A percentile compares a stretch with the other conserved stretches of the same genome.
These are phyloP conservation scores for Candida michaelii DNA, from an alignment of 805 yeast species.

Conservation along the genomic window DNA sequence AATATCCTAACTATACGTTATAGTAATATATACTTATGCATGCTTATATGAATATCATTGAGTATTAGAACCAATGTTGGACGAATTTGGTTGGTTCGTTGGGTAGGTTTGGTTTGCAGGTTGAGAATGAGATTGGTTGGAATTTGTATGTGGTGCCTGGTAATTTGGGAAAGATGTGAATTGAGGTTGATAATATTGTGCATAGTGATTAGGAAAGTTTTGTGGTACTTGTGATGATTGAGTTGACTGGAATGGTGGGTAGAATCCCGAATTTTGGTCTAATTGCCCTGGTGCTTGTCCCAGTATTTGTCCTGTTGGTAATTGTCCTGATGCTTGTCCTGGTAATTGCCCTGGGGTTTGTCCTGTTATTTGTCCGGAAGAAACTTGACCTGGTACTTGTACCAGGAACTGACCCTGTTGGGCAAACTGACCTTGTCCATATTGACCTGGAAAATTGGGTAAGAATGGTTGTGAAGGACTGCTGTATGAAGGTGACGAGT, in stretches of 20 bases:
- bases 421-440: no score
- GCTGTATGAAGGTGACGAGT: not conserved
- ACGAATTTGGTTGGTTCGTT: no score
- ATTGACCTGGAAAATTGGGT: not conserved
- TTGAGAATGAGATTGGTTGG: not conserved
- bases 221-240: not conserved
- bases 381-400: no score
- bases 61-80: no score
- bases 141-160: not conserved
- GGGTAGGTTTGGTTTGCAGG: not conserved
- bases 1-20: no score
- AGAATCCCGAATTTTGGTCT: not conserved
- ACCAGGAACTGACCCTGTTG: no score
- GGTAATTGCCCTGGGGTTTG: not conserved
- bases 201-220: not conserved
- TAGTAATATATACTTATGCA: no score
- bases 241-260: not conserved
- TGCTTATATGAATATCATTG: no score
- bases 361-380: not conserved
- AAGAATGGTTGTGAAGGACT: not conserved
- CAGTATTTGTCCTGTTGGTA: not conserved
- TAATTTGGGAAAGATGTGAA: not conserved
- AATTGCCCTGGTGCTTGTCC: no score
- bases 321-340: not conserved
- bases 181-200: constrained; percentile 4